Conservation (phyloP, 371 early-diverging fungal species). For the Rhizomucor pusillus region DNA sequence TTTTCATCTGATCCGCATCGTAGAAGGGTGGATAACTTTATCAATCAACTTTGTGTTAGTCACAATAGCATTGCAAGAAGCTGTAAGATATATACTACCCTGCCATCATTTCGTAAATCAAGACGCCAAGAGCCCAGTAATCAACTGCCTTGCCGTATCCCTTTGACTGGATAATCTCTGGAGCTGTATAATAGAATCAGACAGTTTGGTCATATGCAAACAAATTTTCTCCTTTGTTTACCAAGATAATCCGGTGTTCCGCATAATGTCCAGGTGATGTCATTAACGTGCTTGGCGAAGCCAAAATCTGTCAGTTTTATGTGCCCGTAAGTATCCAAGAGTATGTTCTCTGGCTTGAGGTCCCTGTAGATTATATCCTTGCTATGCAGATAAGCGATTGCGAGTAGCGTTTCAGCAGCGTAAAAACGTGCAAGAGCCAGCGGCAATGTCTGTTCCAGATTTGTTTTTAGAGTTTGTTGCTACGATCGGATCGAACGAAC, state of each 20-base stretch:
- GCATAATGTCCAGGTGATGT: conserved; percentile 79
- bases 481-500: not conserved
- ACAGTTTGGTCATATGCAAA: conserved; percentile 79
- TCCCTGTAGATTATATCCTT: conserved; percentile 91
- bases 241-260: conserved; percentile 96
- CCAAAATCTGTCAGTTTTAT: conserved; percentile 99
- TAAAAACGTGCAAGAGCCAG: conserved; percentile 63
- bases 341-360: conserved; percentile 91
- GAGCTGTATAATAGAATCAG: conserved; percentile 94
- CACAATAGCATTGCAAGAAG: not conserved
- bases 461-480: not conserved
- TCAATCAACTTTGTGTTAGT: no score
- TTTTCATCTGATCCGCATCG: conserved; percentile 85
- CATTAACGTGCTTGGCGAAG: conserved; percentile 86
- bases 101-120: conserved; percentile 93
- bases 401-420: conserved; percentile 72
- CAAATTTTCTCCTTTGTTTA: conserved; percentile 43
- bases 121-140: conserved; percentile 95
- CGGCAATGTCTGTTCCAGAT: not conserved
- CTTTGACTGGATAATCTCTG: conserved; percentile 95
- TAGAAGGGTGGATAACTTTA: conserved; percentile 78
- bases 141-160: conserved; percentile 97
- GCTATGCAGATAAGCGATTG: conserved; percentile 88
- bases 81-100: conserved; percentile 47
- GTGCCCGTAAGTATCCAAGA: conserved; percentile 89